phyloP scores from a whole-genome alignment of 768 basidiomycete species.

The Termitomyces sp. region DNA sequence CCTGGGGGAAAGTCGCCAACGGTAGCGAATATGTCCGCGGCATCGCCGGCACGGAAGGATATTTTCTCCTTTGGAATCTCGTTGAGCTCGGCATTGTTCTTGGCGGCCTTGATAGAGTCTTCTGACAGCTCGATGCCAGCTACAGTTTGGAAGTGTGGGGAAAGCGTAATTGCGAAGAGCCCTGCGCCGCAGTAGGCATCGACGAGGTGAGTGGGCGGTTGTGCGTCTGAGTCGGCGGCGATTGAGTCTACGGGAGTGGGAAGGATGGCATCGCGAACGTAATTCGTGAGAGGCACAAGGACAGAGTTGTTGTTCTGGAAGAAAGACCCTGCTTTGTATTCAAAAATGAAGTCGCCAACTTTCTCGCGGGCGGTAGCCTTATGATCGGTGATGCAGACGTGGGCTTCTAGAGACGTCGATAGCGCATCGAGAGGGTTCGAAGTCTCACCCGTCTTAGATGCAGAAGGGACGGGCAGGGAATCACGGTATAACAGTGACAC shows the following conservation, averaged over 20 bases:
- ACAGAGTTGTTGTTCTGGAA: constrained; percentile 99
- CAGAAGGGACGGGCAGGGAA: constrained; percentile 39
- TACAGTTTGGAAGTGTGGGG: constrained; percentile 65
- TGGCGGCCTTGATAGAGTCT: constrained; percentile 65
- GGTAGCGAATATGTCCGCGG: constrained; percentile 74
- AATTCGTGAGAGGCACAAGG: constrained; percentile 74
- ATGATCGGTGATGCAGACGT: constrained; percentile 82
- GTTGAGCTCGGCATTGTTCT: constrained; percentile 62
- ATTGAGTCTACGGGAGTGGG: constrained; percentile 15
- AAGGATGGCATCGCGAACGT: constrained; percentile 75
- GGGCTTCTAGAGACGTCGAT: constrained; percentile 39
- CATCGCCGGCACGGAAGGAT: constrained; percentile 76
- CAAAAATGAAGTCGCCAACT: constrained; percentile 77
- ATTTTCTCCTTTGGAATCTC: constrained; percentile 48
- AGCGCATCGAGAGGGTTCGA: constrained; percentile 27
- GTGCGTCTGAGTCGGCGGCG: constrained; percentile 7
- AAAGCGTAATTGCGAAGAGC: constrained; percentile 81
- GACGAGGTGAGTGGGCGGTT: constrained; percentile 74
- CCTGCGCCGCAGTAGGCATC: constrained; percentile 94
- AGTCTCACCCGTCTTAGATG: constrained; percentile 14
- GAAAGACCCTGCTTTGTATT: constrained; percentile 84
- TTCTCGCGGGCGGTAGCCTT: constrained; percentile 76
- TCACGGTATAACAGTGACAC: constrained; percentile 91
- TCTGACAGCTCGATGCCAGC: constrained; percentile 84
- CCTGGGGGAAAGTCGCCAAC: constrained; percentile 61